These are phyloP conservation scores for Saccharomycopsis sp. DNA, from an alignment of 805 yeast species.

Conservation along the genomic window DNA sequence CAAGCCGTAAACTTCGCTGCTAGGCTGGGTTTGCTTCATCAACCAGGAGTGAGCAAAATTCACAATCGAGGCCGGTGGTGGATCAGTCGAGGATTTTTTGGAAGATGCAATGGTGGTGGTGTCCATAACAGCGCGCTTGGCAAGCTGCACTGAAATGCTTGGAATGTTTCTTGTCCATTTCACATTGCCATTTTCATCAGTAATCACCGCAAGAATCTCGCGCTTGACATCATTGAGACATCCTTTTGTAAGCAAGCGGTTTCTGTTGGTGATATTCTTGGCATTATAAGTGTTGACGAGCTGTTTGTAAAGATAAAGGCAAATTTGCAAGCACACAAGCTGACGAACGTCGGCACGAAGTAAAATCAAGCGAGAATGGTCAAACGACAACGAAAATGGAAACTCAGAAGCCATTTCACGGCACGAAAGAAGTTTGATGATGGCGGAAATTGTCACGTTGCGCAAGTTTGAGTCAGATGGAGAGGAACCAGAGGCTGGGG, in stretches of 20 bases:
- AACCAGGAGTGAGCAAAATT: slow-evolving; percentile 72
- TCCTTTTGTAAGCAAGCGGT: slow-evolving; percentile 31
- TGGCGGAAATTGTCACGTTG: slow-evolving; percentile 39
- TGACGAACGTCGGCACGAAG: slow-evolving; percentile 82
- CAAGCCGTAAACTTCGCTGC: slow-evolving; percentile 63
- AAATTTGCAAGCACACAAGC: slow-evolving; percentile 68
- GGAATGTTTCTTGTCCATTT: slow-evolving; percentile 84
- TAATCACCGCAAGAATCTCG: slow-evolving; percentile 68
- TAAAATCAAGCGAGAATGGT: slow-evolving; percentile 67
- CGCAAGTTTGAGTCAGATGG: slow-evolving; percentile 25
- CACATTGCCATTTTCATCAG: slow-evolving; percentile 78
- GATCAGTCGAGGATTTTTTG: slow-evolving; percentile 23
- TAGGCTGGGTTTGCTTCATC: slow-evolving; percentile 78
- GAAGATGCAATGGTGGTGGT: slow-evolving; percentile 24
- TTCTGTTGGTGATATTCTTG: slow-evolving; percentile 27
- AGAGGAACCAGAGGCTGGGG: too few relatives aligned
- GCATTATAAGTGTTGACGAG: slow-evolving; percentile 35
- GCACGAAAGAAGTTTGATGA: slow-evolving; percentile 60
- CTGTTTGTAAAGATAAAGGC: slow-evolving; percentile 65
- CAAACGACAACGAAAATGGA: slow-evolving; percentile 78
- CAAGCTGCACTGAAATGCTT: slow-evolving; percentile 60
- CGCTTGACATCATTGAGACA: slow-evolving; percentile 44
- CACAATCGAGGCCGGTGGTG: slow-evolving; percentile 34
- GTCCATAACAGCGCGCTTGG: slow-evolving; percentile 29
- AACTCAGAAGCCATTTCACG: slow-evolving; percentile 74